Evolutionary conservation across 2,329 filamentous ascomycete genomes (phyloP), one percentile per base, ranked within the genome.

Genomic region (Samsoniella hepiali): DNA sequence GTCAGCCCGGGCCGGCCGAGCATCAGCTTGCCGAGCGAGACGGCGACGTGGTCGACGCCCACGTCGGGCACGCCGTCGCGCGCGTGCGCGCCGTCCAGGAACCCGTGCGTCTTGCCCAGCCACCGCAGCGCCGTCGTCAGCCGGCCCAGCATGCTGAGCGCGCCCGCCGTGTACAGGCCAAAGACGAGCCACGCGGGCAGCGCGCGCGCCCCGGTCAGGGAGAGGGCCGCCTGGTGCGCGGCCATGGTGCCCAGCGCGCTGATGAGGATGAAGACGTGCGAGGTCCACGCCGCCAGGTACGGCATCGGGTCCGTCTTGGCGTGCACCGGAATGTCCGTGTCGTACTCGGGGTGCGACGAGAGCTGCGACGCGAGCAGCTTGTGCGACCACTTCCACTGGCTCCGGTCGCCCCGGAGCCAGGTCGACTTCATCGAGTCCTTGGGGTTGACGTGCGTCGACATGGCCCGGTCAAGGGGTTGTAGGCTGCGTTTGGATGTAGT

Each of bases 41-140:
- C 50, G 3, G 70, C 66, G 5, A 75, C 71, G 45, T 73, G 73
- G 8, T 31, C 51, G 5, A 75, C 73, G 11, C 70, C 72, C 4
- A 70, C 68, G 58, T 79, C 76, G 0, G 77, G 77, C 3, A 79
- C 73, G 4, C 74, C 72, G 61, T 78, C 77, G 40, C 77, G 73
- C 32, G 71, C 72, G 64, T 78, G 76, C 49, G 73, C 72, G 6
- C 77, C 76, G 63, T 79, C 77, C 3, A 79, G 70, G 58, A 75
- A 78, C 3, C 77, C 77, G 36, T 74, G 69, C 1, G 63, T 57
- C 34, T 77, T 75, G 2, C 75, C 76, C 1, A 78, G 66, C 8
- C 70, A 69, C 7, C 76, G 72, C 22, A 78, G 69, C 8, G 71
- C 69, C 34, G 74, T 71, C 4, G 77, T 65, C 54, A 77, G 70